Percentiles rank a stretch among this genome's conserved stretches.
Conservation (phyloP, 768 basidiomycete genomes). For the Trametes villosa region DNA sequence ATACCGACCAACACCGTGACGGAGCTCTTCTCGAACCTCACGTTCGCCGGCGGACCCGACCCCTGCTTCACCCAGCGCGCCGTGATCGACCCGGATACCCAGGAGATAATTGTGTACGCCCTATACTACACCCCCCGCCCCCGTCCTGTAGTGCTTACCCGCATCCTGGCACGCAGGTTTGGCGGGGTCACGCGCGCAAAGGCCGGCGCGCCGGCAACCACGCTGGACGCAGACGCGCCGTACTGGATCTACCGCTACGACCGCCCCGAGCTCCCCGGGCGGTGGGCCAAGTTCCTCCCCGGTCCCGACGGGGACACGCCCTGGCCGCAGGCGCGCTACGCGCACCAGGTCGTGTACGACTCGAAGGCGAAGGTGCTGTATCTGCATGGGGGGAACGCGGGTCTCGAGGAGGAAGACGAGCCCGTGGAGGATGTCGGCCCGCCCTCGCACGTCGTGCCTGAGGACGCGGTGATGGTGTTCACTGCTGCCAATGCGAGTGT, state of each 20-base stretch:
- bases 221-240: constrained; percentile 51
- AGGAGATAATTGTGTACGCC: constrained; percentile 76
- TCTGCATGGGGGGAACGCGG: constrained; percentile 81
- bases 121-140: no score
- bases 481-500: not conserved
- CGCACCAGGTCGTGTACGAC: constrained; percentile 81
- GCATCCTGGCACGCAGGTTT: constrained; percentile 46
- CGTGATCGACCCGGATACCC: constrained; percentile 61
- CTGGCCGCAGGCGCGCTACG: constrained; percentile 67
- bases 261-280: constrained; percentile 53
- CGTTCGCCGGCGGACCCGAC: constrained; percentile 64
- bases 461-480: not conserved
- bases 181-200: constrained; percentile 59
- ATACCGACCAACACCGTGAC: constrained; percentile 58
- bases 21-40: constrained; percentile 68
- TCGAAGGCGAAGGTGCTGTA: constrained; percentile 56
- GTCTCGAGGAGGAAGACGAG: constrained; percentile 38
- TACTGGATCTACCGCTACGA: constrained; percentile 75
- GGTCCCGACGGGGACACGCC: constrained; percentile 27
- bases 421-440: constrained; percentile 12
- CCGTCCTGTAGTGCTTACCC: no score
- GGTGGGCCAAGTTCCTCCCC: constrained; percentile 64
- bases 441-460: not conserved
- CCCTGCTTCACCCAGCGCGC: constrained; percentile 78
- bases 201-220: constrained; percentile 44